Evolutionary conservation across 2,329 filamentous ascomycete species (phyloP).

Genomic region (Pseudogymnoascus sp.): DNA sequence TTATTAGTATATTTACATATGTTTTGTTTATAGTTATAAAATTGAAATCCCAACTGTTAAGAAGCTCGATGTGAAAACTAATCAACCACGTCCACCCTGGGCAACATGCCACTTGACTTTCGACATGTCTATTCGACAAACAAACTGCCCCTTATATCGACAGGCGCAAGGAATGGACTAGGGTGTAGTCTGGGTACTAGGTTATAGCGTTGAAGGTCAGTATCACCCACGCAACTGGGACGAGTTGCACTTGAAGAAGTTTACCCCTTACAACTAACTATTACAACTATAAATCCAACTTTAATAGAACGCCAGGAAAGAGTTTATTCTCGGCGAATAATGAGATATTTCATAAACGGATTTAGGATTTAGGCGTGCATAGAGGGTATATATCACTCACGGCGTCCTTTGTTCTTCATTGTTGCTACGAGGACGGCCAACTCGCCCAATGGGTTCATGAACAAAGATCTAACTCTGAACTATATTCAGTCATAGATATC

Average conservation of each 20-base stretch:
- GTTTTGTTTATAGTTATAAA: slow-evolving; percentile 9
- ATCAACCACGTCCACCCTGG: neutral
- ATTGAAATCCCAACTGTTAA: neutral
- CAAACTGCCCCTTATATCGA: neutral
- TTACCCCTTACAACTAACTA: neutral
- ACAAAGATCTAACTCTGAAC: neutral
- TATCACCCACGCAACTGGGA: neutral
- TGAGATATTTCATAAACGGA: neutral
- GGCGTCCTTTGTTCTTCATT: neutral
- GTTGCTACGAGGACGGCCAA: too few species aligned
- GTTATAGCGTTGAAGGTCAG: neutral
- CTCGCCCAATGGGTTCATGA: too few species aligned
- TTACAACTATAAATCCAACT: neutral
- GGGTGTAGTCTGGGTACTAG: neutral
- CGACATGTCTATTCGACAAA: neutral
- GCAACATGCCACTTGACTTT: neutral
- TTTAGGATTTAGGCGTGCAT: neutral
- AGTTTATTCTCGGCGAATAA: neutral
- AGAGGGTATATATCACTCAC: neutral
- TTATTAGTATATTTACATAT: slow-evolving; percentile 4
- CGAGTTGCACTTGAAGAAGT: neutral
- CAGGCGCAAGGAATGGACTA: neutral
- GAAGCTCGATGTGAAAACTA: neutral
- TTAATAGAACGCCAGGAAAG: neutral
- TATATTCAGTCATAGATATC: neutral